Conservation (phyloP, 306 rosid species). For the Crataegus laevigata region DNA sequence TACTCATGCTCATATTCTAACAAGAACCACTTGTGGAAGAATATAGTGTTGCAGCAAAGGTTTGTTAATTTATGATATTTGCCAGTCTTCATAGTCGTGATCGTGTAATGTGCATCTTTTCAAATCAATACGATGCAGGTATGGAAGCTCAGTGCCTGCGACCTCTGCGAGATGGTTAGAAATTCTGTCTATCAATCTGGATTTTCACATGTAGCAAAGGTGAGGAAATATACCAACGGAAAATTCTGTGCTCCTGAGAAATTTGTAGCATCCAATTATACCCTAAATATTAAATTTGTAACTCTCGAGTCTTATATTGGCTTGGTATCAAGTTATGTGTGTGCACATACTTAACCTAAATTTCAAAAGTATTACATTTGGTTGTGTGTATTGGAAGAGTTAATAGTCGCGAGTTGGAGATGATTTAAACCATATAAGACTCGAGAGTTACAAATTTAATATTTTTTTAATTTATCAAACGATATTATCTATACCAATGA, state of each 20-base stretch:
- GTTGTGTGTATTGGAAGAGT: too few relatives aligned
- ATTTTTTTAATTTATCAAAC: too few relatives aligned
- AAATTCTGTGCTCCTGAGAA: neutral
- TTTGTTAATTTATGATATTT: conserved; percentile 5
- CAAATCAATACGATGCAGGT: conserved; percentile 35
- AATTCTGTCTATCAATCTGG: conserved; percentile 92
- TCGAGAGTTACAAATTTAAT: too few relatives aligned
- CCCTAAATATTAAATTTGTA: too few relatives aligned
- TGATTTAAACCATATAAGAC: too few relatives aligned
- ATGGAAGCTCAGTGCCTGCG: conserved; percentile 85
- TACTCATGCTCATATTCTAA: too few relatives aligned
- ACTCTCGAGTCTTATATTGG: too few relatives aligned
- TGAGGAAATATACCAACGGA: conserved; percentile 11
- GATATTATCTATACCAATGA: too few relatives aligned
- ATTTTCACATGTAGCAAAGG: conserved; percentile 74
- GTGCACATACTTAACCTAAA: too few relatives aligned
- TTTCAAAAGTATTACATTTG: too few relatives aligned
- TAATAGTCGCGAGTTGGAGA: too few relatives aligned
- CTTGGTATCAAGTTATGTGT: too few relatives aligned
- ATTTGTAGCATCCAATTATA: neutral
- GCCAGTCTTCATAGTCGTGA: neutral
- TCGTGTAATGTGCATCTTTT: neutral
- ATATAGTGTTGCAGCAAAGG: conserved; percentile 47
- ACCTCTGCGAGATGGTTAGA: conserved; percentile 78
- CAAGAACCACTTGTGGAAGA: conserved; percentile 46